A percentile compares a stretch with the other conserved stretches of the same genome.
Evolutionary conservation across 208 protist genomes (phyloP).

Genomic region (Acanthamoeba lugdunensis): DNA sequence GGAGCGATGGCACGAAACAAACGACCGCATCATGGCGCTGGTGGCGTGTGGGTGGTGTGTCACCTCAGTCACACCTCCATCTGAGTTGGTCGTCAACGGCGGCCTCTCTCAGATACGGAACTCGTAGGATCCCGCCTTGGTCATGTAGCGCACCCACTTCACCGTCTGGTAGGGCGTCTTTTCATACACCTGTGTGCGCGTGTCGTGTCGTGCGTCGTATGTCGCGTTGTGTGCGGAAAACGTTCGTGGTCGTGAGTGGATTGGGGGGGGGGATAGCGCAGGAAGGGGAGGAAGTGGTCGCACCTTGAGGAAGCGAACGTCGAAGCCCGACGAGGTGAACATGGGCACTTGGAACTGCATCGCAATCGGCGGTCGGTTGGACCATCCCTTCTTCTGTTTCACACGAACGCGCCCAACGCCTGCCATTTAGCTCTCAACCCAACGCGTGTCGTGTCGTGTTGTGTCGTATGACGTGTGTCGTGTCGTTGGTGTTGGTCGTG

Average conservation of each 20-base stretch:
- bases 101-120: conserved; percentile 89
- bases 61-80: no score
- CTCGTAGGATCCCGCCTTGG: conserved; percentile 96
- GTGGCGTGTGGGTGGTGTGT: no score
- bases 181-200: conserved; percentile 67
- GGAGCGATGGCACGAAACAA: no score
- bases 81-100: background rate
- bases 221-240: no score
- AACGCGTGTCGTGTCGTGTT: no score
- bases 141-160: conserved; percentile 98
- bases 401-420: conserved; percentile 92
- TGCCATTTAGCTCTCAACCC: conserved; percentile 88
- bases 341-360: conserved; percentile 95
- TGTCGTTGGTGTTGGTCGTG: conserved; percentile 80
- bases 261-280: conserved; percentile 59
- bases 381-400: conserved; percentile 86
- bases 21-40: no score
- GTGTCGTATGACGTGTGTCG: conserved; percentile 88
- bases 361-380: conserved; percentile 94
- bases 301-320: conserved; percentile 95
- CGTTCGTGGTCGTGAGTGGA: no score
- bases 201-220: no score
- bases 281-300: background rate
- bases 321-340: conserved; percentile 95
- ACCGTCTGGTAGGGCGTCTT: conserved; percentile 91